Base-by-base conservation (phyloP, 1,284 basidiomycete species). In the Hymenochaete sp. region DNA sequence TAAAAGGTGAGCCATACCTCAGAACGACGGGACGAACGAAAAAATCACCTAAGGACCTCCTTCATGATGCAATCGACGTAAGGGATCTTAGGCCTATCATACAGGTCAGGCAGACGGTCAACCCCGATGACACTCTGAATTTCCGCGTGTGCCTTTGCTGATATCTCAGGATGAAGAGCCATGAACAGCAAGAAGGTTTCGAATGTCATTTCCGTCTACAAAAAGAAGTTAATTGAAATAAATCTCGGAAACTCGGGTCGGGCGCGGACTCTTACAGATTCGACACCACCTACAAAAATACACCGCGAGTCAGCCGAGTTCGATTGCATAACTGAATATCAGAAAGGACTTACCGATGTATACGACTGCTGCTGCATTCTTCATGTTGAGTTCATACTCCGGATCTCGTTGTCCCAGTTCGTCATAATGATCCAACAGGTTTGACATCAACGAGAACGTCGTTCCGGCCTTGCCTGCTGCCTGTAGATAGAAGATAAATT, bases 41-140 rank as follows among this genome's bases (percentile, higher is more conserved):
- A n/a, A n/a, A 31, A 31, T 11, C 27, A 63, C 19, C 62, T 50
- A 21, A 59, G 44, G 1, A 55, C 48, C 45, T 65, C 63, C 40
- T 61, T 56, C 11, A 60, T 49, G 3, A 59, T 46, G 1, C 60
- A 62, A 18, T 52, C 47, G 13, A 63, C 48, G 43, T 59, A 63
- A 1, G 61, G 59, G 10, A 63, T 41, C 5, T 41, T 28, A 1
- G 48, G 37, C 3, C 52, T 22, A 37, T 64, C 62, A 11, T 49
- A 52, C 8, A 60, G 54, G 2, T 42, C 52, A 1, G 63, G 62
- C 5, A 62, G 42, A 18, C 56, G 54, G 8, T 55, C 48, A 3
- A 25, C 18, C 7, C 54, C 55, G 6, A 61, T 48, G 0, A 63
- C 54, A 3, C 9, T n/a, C 37, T 64, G 60, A n/a, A 64, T 50